phyloP scores from a whole-genome alignment of 2,329 filamentous ascomycete genomes.

The Exutisphaerella laricina region DNA sequence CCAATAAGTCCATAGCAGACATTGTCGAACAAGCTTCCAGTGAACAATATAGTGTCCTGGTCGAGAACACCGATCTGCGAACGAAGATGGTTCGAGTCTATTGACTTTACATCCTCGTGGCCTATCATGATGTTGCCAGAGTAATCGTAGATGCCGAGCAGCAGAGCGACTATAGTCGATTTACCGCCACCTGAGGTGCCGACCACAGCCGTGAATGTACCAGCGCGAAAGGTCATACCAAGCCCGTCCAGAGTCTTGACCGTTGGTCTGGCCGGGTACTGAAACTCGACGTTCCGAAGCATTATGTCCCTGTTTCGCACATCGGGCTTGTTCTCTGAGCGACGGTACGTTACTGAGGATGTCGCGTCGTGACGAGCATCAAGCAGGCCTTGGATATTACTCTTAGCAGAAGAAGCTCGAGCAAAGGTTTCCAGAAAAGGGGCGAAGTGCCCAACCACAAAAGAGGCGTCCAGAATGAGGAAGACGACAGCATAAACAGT shows the following conservation, averaged over 20 bases:
- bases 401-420: slow-evolving; percentile 49
- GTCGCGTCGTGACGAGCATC: slow-evolving; percentile 32
- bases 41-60: slow-evolving; percentile 44
- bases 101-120: slow-evolving; percentile 35
- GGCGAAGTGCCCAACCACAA: slow-evolving; percentile 58
- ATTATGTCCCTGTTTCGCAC: slow-evolving; percentile 29
- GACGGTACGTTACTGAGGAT: slow-evolving; percentile 19
- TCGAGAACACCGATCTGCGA: slow-evolving; percentile 42
- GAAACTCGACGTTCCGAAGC: slow-evolving; percentile 38
- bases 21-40: slow-evolving; percentile 42
- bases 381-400: slow-evolving; percentile 42
- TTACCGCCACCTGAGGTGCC: slow-evolving; percentile 43
- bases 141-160: slow-evolving; percentile 41
- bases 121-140: slow-evolving; percentile 38
- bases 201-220: slow-evolving; percentile 40
- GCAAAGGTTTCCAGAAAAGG: slow-evolving; percentile 55
- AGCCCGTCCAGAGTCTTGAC: slow-evolving; percentile 38
- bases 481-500: slow-evolving; percentile 61
- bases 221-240: slow-evolving; percentile 34
- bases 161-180: slow-evolving; percentile 40
- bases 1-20: slow-evolving; percentile 36
- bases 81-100: slow-evolving; percentile 35
- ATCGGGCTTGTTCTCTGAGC: slow-evolving; percentile 22
- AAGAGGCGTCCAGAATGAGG: slow-evolving; percentile 58
- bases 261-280: slow-evolving; percentile 41